Evolutionary conservation across 768 basidiomycete genomes (phyloP), one percentile per base, ranked within the genome.

Genomic region (Boletus rufocinnamomeus): DNA sequence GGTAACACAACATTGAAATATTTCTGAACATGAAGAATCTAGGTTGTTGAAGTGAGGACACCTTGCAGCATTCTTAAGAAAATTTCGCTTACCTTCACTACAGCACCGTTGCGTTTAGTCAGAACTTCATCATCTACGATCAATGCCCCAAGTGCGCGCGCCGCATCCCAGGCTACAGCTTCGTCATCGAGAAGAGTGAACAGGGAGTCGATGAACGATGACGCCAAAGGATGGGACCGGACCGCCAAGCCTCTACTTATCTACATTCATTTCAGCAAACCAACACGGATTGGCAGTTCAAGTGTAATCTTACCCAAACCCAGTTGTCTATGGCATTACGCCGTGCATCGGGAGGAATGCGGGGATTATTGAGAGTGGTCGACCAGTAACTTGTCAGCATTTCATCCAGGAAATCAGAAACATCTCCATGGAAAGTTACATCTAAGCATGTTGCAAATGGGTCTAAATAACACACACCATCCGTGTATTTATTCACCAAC

Each of bases 211-310:
- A 88, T 75, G 60, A 88, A 86, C 1, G 70, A 61, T 57, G 80
- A 74, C 1, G 87, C 84, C 4, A 76, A 70, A 1, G 83, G 72
- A 66, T 96, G 86, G 28, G 86, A 87, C 14, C 88, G 84, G 1
- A 95, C 83, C 2, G 95, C 76, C 27, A 99, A 77, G 0, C 85
- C 93, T 72, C 91, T 91, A 21, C 85, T 80, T 16, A 92, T 79
- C 96, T 97, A 6, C 32, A 30, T 27, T 14, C 52, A 2, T 30
- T 59, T 57, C 38, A 54, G 44, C 43, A 51, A 63, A 54, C 11
- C 21, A 25, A 30, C 38, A 41, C 7, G 10, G 23, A 7, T n/a
- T 16, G 16, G 27, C 27, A 27, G 53, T 19, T 21, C 48, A 45
- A 19, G 17, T 23, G 27, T n/a, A 14, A 51, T 41, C 80, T 60